Evolutionary conservation across 495 filamentous ascomycete species (phyloP).

Genomic region (Chaetomium cochliodes): DNA sequence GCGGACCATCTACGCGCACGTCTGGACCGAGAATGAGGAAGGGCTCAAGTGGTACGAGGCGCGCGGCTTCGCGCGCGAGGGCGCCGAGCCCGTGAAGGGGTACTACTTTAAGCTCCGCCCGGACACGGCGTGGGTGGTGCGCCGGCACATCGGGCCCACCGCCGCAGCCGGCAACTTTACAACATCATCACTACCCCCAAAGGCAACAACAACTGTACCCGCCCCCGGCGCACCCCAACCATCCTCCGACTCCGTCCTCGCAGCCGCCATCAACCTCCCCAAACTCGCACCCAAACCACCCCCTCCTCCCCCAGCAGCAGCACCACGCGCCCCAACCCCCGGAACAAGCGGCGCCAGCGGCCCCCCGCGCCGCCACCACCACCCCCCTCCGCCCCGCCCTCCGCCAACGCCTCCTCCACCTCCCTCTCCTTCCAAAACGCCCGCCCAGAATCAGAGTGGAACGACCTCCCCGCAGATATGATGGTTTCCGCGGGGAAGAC

Average conservation of each 20-base stretch:
- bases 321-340: background rate
- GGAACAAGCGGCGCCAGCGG: background rate
- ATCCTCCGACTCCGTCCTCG: background rate
- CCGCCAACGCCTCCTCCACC: slow-evolving; percentile 23
- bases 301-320: too few species aligned
- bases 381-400: slow-evolving; percentile 18
- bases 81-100: slow-evolving; percentile 54
- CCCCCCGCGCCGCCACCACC: slow-evolving; percentile 23
- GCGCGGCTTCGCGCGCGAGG: slow-evolving; percentile 67
- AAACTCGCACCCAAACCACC: background rate
- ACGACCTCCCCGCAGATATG: slow-evolving; percentile 56
- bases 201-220: background rate
- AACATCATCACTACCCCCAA: background rate
- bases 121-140: slow-evolving; percentile 73
- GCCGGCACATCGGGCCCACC: slow-evolving; percentile 38
- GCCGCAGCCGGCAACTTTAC: slow-evolving; percentile 6
- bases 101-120: slow-evolving; percentile 88
- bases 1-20: slow-evolving; percentile 72
- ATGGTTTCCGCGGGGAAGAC: slow-evolving; percentile 38
- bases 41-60: slow-evolving; percentile 80
- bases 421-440: slow-evolving; percentile 47
- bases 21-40: slow-evolving; percentile 89
- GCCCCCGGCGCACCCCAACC: background rate
- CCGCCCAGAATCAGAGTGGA: slow-evolving; percentile 56
- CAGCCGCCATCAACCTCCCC: slow-evolving; percentile 2